Percentiles rank a stretch among this genome's conserved stretches.
phyloP scores from a whole-genome alignment of 257 asterid genomes.

The Solanum paucissectum region DNA sequence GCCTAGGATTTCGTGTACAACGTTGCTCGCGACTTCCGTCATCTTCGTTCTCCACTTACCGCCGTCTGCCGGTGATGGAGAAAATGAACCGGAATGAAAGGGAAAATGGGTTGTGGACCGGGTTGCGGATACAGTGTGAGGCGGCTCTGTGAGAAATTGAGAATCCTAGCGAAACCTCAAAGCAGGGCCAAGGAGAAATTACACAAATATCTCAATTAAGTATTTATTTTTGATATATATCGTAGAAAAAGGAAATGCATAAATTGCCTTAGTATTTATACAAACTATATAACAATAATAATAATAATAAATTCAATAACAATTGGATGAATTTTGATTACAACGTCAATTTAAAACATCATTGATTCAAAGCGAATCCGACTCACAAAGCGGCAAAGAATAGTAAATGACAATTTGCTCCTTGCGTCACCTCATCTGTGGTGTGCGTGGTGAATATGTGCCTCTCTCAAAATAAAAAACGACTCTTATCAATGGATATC shows the following conservation, averaged over 20 bases:
- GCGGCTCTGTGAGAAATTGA: neutral
- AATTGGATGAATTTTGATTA: neutral
- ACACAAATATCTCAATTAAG: neutral
- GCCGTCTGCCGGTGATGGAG: neutral
- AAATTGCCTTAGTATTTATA: neutral
- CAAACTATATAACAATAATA: neutral
- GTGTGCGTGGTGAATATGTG: neutral
- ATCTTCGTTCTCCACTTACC: conserved; percentile 15
- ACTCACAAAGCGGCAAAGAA: no score
- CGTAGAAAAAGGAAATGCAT: neutral
- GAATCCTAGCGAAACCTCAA: neutral
- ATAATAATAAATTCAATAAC: no score
- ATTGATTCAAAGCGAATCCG: neutral
- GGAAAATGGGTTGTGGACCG: neutral
- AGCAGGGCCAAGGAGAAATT: neutral
- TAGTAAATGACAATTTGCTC: neutral
- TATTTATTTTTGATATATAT: neutral
- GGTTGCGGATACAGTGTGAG: neutral
- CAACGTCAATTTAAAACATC: neutral
- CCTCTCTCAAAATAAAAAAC: no score
- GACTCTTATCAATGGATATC: neutral
- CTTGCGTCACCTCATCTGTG: neutral
- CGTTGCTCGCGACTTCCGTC: conserved; percentile 86
- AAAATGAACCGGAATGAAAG: neutral
- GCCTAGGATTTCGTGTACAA: conserved; percentile 83